phyloP scores from a whole-genome alignment of 75 land plant species.

The Sequoiadendron giganteum region DNA sequence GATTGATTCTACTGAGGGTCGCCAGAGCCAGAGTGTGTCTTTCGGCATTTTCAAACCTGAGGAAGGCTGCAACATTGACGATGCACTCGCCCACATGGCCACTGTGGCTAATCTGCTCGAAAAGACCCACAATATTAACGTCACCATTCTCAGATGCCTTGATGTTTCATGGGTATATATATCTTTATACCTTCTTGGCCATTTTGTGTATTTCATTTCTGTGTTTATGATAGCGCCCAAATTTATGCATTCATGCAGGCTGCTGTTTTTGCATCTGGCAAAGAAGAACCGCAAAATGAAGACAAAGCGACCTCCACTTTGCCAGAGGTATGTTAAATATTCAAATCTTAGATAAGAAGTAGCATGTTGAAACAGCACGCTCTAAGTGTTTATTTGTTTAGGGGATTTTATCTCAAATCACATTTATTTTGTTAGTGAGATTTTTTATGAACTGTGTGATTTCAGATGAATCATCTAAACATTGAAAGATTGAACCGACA shows the following conservation, averaged over 20 bases:
- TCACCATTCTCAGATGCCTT: background rate
- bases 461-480: no score
- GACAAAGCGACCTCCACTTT: background rate
- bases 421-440: no score
- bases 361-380: no score
- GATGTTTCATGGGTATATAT: background rate
- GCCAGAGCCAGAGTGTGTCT: background rate
- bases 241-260: background rate
- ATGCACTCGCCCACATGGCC: slow-evolving; percentile 5
- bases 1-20: no score
- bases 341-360: background rate
- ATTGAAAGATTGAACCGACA: no score
- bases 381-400: no score
- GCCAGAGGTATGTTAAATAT: background rate
- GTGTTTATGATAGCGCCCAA: background rate
- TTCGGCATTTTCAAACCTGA: background rate
- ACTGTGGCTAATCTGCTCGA: background rate
- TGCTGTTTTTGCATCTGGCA: background rate
- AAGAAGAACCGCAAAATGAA: background rate
- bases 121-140: background rate
- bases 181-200: background rate
- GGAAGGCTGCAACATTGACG: background rate
- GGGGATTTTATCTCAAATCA: no score
- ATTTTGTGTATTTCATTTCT: background rate
- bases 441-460: no score